Evolutionary conservation across 371 early-diverging fungal genomes (phyloP).

Genomic region (Syncephalastrum racemosum): DNA sequence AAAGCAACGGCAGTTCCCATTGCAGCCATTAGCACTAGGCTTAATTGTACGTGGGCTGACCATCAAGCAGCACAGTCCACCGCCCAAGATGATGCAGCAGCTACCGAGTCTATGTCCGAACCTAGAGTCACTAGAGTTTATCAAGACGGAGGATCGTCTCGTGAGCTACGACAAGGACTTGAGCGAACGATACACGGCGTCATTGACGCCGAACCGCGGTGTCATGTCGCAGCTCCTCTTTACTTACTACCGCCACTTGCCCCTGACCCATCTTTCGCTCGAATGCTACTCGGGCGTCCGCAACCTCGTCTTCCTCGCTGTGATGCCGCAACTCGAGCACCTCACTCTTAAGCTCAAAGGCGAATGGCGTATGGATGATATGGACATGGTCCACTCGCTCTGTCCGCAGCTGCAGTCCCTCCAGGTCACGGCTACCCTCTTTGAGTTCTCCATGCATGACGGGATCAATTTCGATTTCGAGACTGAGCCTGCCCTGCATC

Average conservation of each 20-base stretch:
- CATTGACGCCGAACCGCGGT: constrained; percentile 1
- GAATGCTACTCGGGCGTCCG: constrained; percentile 3
- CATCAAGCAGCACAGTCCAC: constrained; percentile 7
- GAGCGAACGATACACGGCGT: neutral
- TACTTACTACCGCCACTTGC: constrained; percentile 1
- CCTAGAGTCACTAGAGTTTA: neutral
- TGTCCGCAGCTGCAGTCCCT: neutral
- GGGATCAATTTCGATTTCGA: constrained; percentile 5
- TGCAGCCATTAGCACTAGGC: neutral
- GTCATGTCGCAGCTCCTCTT: constrained; percentile 7
- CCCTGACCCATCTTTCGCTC: neutral
- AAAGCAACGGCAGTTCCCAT: neutral
- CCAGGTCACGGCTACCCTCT: neutral
- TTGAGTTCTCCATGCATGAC: constrained; percentile 4
- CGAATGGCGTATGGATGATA: constrained; percentile 5
- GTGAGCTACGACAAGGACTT: constrained; percentile 4
- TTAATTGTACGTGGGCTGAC: neutral
- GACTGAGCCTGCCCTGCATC: neutral
- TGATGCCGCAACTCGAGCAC: neutral
- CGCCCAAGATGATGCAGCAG: constrained; percentile 5
- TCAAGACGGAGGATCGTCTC: constrained; percentile 5
- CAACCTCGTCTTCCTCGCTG: constrained; percentile 2
- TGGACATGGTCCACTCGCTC: constrained; percentile 2
- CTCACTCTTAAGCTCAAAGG: constrained; percentile 2
- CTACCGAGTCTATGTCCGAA: constrained; percentile 1